These are phyloP conservation scores for Sisymbrium altissimum DNA, from an alignment of 345 rosid genomes.

Conservation along the genomic window DNA sequence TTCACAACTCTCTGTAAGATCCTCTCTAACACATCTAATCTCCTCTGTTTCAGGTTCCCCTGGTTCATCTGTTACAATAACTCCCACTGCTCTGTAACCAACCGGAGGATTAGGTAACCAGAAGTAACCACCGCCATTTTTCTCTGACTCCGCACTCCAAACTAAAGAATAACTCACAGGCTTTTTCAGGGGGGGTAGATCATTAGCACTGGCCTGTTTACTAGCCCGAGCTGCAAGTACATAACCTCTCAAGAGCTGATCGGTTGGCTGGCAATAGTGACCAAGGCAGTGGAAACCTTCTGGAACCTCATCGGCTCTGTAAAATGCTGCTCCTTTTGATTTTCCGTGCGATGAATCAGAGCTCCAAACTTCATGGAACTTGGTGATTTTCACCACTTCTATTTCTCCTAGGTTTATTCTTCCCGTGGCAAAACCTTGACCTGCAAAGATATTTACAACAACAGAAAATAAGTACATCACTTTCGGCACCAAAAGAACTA, in stretches of 20 bases:
- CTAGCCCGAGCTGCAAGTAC: conserved; percentile 57
- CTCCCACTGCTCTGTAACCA: conserved; percentile 84
- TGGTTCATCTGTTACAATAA: conserved; percentile 51
- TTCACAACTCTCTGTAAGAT: conserved; percentile 77
- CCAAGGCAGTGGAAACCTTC: conserved; percentile 72
- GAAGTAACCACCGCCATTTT: conserved; percentile 51
- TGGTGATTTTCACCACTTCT: conserved; percentile 55
- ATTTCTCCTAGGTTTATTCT: conserved; percentile 65
- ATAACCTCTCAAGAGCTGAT: conserved; percentile 62
- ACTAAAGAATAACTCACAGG: conserved; percentile 58
- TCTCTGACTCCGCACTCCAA: conserved; percentile 46
- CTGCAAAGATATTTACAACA: conserved; percentile 37
- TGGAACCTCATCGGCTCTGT: conserved; percentile 63
- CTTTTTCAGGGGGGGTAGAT: conserved; percentile 48
- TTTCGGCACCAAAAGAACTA: conserved; percentile 1
- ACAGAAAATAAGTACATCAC: conserved; percentile 6
- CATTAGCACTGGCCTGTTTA: conserved; percentile 14
- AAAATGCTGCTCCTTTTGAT: conserved; percentile 52
- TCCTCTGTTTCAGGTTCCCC: conserved; percentile 58
- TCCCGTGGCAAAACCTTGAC: conserved; percentile 65
- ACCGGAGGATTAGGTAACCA: conserved; percentile 80
- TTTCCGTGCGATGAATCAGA: conserved; percentile 43
- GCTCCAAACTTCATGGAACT: conserved; percentile 66
- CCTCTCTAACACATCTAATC: conserved; percentile 73
- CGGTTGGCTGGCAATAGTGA: conserved; percentile 65